phyloP scores from a whole-genome alignment of 371 early-diverging fungal species.

The Mucor saturninus region DNA sequence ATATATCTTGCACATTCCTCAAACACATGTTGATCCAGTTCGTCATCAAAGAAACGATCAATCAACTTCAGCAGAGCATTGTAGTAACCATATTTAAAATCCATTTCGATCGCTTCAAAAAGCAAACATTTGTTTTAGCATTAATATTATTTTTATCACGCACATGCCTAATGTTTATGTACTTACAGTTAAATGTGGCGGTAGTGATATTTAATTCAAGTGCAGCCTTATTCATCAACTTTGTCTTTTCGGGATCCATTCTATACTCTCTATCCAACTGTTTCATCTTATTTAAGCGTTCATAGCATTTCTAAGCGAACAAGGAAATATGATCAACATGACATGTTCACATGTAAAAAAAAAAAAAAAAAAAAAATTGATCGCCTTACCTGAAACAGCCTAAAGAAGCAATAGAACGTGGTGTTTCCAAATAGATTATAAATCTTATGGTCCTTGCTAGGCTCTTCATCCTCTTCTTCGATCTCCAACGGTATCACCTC shows the following conservation, averaged over 20 bases:
- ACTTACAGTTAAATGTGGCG: conserved; percentile 31
- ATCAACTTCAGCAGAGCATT: conserved; percentile 71
- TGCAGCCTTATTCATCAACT: conserved; percentile 61
- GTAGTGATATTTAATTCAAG: conserved; percentile 11
- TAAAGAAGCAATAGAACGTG: conserved; percentile 84
- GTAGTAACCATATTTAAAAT: conserved; percentile 65
- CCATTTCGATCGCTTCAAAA: conserved; percentile 27
- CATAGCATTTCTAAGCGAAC: conserved; percentile 37
- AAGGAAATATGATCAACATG: background rate
- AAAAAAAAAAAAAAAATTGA: background rate
- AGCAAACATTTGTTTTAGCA: background rate
- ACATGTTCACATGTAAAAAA: background rate
- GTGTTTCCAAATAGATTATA: conserved; percentile 76
- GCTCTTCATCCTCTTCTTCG: conserved; percentile 8
- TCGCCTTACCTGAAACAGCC: conserved; percentile 76
- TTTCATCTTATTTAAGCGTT: conserved; percentile 83
- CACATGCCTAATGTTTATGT: background rate
- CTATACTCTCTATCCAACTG: conserved; percentile 62
- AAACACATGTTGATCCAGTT: conserved; percentile 82
- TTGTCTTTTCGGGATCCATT: conserved; percentile 55
- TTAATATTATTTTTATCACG: background rate
- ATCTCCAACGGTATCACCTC: conserved; percentile 1
- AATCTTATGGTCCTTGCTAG: conserved; percentile 33
- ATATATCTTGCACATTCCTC: conserved; percentile 89
- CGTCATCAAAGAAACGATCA: conserved; percentile 73